Conservation (phyloP, 2,329 filamentous ascomycete species). For the Paracorniculantispora psalliotae region DNA sequence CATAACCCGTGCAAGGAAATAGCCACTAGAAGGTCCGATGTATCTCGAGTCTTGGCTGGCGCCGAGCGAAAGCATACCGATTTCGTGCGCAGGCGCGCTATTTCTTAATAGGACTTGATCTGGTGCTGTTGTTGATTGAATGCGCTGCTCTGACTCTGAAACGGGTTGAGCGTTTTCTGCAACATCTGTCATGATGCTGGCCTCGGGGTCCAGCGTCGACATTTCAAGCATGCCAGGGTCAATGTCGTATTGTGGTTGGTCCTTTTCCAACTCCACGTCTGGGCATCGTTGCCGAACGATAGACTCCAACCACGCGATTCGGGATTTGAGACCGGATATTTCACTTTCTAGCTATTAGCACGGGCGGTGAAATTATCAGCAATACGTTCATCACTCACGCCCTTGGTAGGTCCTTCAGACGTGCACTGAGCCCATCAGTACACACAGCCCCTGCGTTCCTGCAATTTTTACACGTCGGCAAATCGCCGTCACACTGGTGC, state of each 20-base stretch:
- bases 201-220: slow-evolving; percentile 17
- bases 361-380: neutral
- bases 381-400: slow-evolving; percentile 27
- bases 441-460: slow-evolving; percentile 37
- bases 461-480: slow-evolving; percentile 39
- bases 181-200: neutral
- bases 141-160: neutral
- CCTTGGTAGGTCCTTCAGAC: slow-evolving; percentile 35
- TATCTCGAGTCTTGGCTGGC: slow-evolving; percentile 44
- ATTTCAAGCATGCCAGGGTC: neutral
- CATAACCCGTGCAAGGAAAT: slow-evolving; percentile 47
- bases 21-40: slow-evolving; percentile 52
- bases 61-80: slow-evolving; percentile 47
- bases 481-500: slow-evolving; percentile 38
- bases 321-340: slow-evolving; percentile 33
- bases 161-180: slow-evolving; percentile 15
- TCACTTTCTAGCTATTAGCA: neutral
- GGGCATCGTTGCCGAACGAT: slow-evolving; percentile 38
- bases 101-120: slow-evolving; percentile 17
- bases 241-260: neutral
- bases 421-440: slow-evolving; percentile 38
- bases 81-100: slow-evolving; percentile 40
- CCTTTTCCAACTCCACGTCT: slow-evolving; percentile 32
- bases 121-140: neutral
- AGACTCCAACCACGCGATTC: slow-evolving; percentile 42